Base-by-base conservation (phyloP, 805 yeast genomes). In the Dipodascopsis uninucleata region DNA sequence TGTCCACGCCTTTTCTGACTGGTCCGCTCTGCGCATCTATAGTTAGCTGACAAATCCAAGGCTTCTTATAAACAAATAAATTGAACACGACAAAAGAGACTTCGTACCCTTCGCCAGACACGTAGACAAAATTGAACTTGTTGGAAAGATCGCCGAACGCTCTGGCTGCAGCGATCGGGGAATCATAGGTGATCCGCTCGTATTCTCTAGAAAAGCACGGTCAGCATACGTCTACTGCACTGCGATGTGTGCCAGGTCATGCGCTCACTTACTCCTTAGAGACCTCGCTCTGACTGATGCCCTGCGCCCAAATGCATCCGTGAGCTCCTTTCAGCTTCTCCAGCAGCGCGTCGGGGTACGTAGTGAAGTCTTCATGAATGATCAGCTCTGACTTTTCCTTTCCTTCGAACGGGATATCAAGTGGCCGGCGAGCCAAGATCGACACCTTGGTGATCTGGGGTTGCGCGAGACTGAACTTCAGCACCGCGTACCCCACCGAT, bases 261-360 rank as follows among this genome's bases (percentile, higher is more conserved):
- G 25, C n/a, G 10, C 17, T 28, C 35, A 12, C 39, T 36, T n/a
- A 36, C 39, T 25, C 35, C 7, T 36, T 36, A 21, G n/a, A n/a
- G 14, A 36, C 39, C 5, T 36, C 36, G 34, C 6, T 36, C 39
- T 36, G 39, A 36, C 39, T 36, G 14, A 36, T 17, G n/a, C 39
- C 39, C 26, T 36, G 39, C 17, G 39, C 39, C 39, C 39, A 36
- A 36, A 36, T 36, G 17, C 39, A 36, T 24, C 39, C 39, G 8
- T 36, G 35, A 8, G 39, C 39, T 8, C 39, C 39, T 3, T 25
- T 36, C 16, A 36, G 34, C 38, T 7, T 36, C 28, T 31, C 6
- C 14, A 28, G 17, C 35, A 36, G 38, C 43, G 23, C 39, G 3
- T 36, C 42, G n/a, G 39, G 39, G 12, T 36, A 36, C n/a, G 35